A percentile compares a stretch with the other conserved stretches of the same genome.
Conservation (phyloP, 495 filamentous ascomycete species). For the Tuber brumale region DNA sequence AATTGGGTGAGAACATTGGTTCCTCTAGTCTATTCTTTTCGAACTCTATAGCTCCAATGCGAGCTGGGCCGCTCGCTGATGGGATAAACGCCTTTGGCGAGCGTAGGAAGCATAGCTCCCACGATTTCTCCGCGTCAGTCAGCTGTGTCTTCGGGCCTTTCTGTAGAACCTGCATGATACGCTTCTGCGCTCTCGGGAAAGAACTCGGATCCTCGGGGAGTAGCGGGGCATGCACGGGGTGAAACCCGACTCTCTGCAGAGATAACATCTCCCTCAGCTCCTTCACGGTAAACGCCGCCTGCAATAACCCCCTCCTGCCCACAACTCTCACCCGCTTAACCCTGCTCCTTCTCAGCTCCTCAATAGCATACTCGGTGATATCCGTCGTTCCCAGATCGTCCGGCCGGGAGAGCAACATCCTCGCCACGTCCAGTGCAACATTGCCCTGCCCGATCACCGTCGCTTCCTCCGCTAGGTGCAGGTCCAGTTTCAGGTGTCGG, state of each 20-base stretch:
- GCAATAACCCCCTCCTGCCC: constrained; percentile 79
- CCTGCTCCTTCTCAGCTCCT: constrained; percentile 62
- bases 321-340: constrained; percentile 76
- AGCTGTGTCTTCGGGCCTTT: constrained; percentile 59
- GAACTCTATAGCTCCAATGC: constrained; percentile 59
- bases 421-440: constrained; percentile 86
- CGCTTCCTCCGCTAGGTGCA: constrained; percentile 70
- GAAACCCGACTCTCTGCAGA: constrained; percentile 65
- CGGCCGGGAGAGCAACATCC: constrained; percentile 71
- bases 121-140: constrained; percentile 54
- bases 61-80: constrained; percentile 44
- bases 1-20: constrained; percentile 45
- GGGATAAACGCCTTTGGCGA: constrained; percentile 64
- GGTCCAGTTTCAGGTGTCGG: constrained; percentile 65
- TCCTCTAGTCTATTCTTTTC: constrained; percentile 54
- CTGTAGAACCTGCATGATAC: constrained; percentile 69
- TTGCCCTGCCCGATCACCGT: constrained; percentile 92
- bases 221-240: constrained; percentile 57
- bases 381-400: constrained; percentile 72
- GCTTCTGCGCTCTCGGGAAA: constrained; percentile 65
- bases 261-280: constrained; percentile 81
- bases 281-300: constrained; percentile 91
- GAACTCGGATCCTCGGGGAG: constrained; percentile 51
- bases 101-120: constrained; percentile 77
- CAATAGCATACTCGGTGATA: constrained; percentile 75